Evolutionary conservation across 805 yeast genomes (phyloP), one percentile per base, ranked within the genome.

Genomic region (Candida chilensis): DNA sequence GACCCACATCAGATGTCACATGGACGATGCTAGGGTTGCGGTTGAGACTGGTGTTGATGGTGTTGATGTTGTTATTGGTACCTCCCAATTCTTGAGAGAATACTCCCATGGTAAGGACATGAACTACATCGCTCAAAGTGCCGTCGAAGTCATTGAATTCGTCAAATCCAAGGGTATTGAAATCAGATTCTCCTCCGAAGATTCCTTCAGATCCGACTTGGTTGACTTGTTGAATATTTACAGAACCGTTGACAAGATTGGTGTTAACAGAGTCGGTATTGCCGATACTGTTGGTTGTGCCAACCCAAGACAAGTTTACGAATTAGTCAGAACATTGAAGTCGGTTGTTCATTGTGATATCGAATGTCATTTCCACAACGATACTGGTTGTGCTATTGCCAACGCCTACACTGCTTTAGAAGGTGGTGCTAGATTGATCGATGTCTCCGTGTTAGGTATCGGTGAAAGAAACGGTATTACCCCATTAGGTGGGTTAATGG

Each of bases 281-380:
- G 98, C 98, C 44, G 98, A 90, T 57, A 90, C 98, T 21, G 98
- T 90, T 34, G 98, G 98, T 29, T 82, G 97, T 58, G 98, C 98
- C 41, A 90, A 90, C 68, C 98, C 98, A 48, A 79, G 98, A 65
- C 97, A 92, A 64, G 98, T 90, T 36, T 90, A 90, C 59, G 98
- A 90, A 65, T 74, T 90, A 45, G 92, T 90, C 39, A 79, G 94
- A 52, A 92, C 98, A 27, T 75, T 90, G 57, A 85, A 78, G 62
- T 77, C 88, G 10, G 95, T 90, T 30, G 97, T 90, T 29, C 79
- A 84, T 21, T 90, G 97, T 67, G 98, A 90, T 56, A 88, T 90
- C 48, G 98, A 90, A 67, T 85, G 96, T 58, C 98, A 90, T 60
- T 92, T 90, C 84, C 98, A 90, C 67, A 85, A 90, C 57, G 98